phyloP scores from a whole-genome alignment of 768 basidiomycete genomes.

The Tephrocybe sp. region DNA sequence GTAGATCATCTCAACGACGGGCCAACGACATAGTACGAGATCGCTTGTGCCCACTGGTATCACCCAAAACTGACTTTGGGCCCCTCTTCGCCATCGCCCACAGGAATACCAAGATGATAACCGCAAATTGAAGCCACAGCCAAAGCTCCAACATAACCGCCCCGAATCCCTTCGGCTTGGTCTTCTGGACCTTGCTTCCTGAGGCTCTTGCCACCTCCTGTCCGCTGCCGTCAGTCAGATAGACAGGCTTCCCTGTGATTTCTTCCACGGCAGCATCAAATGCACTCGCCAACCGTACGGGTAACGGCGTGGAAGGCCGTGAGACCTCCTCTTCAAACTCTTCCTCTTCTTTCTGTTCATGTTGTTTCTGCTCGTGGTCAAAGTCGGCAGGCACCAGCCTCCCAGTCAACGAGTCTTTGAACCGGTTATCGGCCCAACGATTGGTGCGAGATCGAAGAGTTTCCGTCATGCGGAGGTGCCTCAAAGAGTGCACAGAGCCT shows the following conservation, averaged over 20 bases:
- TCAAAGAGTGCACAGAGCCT: constrained; percentile 24
- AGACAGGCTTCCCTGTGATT: constrained; percentile 18
- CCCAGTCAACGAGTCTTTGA: constrained; percentile 28
- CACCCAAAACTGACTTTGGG: constrained; percentile 63
- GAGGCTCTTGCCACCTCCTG: constrained; percentile 7
- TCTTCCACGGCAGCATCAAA: constrained; percentile 47
- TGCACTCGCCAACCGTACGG: constrained; percentile 37
- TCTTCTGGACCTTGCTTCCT: constrained; percentile 13
- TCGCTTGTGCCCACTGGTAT: constrained; percentile 30
- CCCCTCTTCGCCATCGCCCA: constrained; percentile 80
- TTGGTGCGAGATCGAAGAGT: constrained; percentile 58
- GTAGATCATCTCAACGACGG: constrained; percentile 1
- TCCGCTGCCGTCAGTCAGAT: background rate
- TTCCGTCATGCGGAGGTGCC: constrained; percentile 40
- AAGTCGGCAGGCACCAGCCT: constrained; percentile 1
- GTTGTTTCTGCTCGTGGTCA: background rate
- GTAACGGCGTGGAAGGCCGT: constrained; percentile 26
- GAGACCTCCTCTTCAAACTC: constrained; percentile 8
- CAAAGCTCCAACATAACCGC: constrained; percentile 67
- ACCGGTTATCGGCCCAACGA: constrained; percentile 58
- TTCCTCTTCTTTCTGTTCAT: background rate
- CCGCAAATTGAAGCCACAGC: constrained; percentile 80
- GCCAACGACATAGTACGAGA: constrained; percentile 14
- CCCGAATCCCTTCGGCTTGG: constrained; percentile 23
- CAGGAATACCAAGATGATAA: constrained; percentile 74